Percentiles rank a stretch among this genome's conserved stretches.
Conservation (phyloP, 1,284 basidiomycete genomes). For the Malassezia sympodialis region DNA sequence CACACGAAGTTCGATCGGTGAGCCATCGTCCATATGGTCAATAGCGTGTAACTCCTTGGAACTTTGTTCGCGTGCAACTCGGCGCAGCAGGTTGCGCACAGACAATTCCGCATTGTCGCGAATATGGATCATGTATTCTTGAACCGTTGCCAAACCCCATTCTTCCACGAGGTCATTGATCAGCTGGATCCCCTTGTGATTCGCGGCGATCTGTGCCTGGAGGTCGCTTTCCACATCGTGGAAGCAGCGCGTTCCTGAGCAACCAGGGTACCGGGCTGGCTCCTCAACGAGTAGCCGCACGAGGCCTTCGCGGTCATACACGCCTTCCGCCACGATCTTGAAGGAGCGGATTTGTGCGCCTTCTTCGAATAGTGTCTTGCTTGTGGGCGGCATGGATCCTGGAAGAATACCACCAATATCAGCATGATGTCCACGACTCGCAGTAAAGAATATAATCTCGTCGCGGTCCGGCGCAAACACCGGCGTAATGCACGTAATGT, state of each 20-base stretch:
- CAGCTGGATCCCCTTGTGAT: conserved; percentile 66
- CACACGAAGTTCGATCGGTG: conserved; percentile 66
- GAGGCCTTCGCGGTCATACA: conserved; percentile 68
- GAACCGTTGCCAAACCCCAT: conserved; percentile 74
- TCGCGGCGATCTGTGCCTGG: conserved; percentile 91
- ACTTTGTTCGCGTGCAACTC: conserved; percentile 60
- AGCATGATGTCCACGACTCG: conserved; percentile 70
- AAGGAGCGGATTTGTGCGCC: conserved; percentile 84
- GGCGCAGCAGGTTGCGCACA: conserved; percentile 69
- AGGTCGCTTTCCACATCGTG: conserved; percentile 82
- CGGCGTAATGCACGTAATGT: conserved; percentile 80
- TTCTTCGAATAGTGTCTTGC: conserved; percentile 80
- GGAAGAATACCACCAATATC: conserved; percentile 61
- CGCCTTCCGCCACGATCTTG: conserved; percentile 76
- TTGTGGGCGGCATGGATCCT: conserved; percentile 84
- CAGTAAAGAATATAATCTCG: conserved; percentile 82
- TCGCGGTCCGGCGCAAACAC: conserved; percentile 59
- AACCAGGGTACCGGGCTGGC: conserved; percentile 61
- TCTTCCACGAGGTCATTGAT: conserved; percentile 63
- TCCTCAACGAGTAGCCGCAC: conserved; percentile 72
- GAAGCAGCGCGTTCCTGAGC: conserved; percentile 51
- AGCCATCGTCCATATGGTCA: conserved; percentile 52
- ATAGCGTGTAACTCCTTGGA: conserved; percentile 60
- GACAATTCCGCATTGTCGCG: conserved; percentile 78
- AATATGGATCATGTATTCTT: conserved; percentile 55